Conservation (phyloP, 768 basidiomycete species). For the Podaxis sp. region DNA sequence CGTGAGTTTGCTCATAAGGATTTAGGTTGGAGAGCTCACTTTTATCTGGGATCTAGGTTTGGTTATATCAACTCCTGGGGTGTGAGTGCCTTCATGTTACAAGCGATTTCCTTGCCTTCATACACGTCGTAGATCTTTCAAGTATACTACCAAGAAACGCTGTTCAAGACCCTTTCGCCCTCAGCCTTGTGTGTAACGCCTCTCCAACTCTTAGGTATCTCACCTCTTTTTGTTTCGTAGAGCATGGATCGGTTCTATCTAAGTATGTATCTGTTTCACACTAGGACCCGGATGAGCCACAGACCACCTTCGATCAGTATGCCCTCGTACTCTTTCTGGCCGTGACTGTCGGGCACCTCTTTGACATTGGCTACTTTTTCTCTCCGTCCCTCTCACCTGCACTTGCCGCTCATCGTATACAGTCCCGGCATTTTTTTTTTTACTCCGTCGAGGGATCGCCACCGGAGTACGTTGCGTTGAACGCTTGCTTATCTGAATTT, state of each 20-base stretch:
- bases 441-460: constrained; percentile 57
- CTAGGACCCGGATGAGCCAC: background rate
- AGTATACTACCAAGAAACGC: background rate
- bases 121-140: background rate
- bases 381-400: constrained; percentile 32
- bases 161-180: background rate
- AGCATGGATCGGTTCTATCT: background rate
- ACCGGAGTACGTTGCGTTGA: constrained; percentile 37
- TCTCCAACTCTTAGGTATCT: background rate
- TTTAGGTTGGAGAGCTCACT: background rate
- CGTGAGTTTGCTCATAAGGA: background rate
- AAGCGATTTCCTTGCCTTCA: background rate
- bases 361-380: constrained; percentile 70
- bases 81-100: background rate
- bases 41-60: background rate
- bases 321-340: constrained; percentile 58
- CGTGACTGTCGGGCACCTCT: constrained; percentile 42
- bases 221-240: background rate
- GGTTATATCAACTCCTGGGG: background rate
- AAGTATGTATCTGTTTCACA: background rate
- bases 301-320: constrained; percentile 35
- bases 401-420: constrained; percentile 50
- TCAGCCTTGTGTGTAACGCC: constrained; percentile 24
- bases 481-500: no score
- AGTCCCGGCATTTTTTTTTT: constrained; percentile 62